Conservation (phyloP, 2,329 filamentous ascomycete genomes). For the Aspergillus ochraceoroseus region DNA sequence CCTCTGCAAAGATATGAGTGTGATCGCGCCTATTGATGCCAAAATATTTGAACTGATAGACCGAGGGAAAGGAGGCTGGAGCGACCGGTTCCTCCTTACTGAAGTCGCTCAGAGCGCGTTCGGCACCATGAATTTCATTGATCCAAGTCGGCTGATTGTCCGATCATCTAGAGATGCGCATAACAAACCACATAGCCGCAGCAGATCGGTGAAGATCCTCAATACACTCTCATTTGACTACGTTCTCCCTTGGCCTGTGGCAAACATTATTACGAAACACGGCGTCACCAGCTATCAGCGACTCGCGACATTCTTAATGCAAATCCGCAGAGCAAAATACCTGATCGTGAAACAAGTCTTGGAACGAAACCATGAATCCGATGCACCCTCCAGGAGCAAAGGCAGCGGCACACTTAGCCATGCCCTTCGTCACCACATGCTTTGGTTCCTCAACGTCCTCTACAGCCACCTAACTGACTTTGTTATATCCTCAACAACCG, state of each 20-base stretch:
- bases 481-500: conserved; percentile 60
- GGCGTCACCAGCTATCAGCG: conserved; percentile 64
- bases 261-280: conserved; percentile 66
- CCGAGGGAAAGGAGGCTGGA: conserved; percentile 58
- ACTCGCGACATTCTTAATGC: conserved; percentile 70
- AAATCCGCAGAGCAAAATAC: conserved; percentile 66
- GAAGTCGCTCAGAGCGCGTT: conserved; percentile 72
- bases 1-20: conserved; percentile 67
- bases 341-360: conserved; percentile 55
- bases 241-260: conserved; percentile 59
- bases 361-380: conserved; percentile 27
- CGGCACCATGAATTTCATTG: conserved; percentile 48
- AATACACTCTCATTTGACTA: conserved; percentile 63
- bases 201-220: conserved; percentile 59
- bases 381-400: conserved; percentile 41
- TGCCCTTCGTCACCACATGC: conserved; percentile 59
- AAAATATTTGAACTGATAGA: conserved; percentile 73
- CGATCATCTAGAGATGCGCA: conserved; percentile 45
- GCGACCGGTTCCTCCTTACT: conserved; percentile 74
- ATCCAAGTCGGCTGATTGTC: conserved; percentile 60
- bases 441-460: conserved; percentile 72
- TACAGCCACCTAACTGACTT: conserved; percentile 72
- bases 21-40: conserved; percentile 61
- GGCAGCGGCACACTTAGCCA: conserved; percentile 37
- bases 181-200: conserved; percentile 45